A percentile compares a stretch with the other conserved stretches of the same genome.
phyloP scores from a whole-genome alignment of 768 basidiomycete genomes.

The Naganishia antarctica region DNA sequence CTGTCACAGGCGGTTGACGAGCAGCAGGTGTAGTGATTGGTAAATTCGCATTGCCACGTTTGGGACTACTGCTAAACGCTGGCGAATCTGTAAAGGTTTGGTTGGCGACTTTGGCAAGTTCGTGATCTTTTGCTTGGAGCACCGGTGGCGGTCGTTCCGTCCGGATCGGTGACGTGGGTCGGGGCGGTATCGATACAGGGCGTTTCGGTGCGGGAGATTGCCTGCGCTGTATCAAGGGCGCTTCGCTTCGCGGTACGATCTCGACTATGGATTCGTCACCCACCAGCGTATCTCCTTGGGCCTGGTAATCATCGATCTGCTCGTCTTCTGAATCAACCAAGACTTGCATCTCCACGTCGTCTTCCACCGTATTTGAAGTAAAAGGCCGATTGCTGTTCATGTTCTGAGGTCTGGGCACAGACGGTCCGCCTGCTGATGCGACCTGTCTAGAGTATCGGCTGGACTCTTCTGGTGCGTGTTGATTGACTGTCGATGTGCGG shows the following conservation, averaged over 20 bases:
- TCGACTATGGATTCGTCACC: slow-evolving; percentile 1
- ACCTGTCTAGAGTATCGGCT: not conserved
- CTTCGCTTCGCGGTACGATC: not conserved
- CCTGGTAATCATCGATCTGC: not conserved
- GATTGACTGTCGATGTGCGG: not conserved
- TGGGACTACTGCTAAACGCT: not conserved
- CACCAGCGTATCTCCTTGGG: not conserved
- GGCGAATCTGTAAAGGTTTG: not conserved
- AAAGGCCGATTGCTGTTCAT: not conserved
- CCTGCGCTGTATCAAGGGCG: not conserved
- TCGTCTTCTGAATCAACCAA: not conserved
- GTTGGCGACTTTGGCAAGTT: not conserved
- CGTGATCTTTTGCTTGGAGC: not conserved
- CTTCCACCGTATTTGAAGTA: not conserved
- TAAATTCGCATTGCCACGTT: not conserved
- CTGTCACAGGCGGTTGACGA: not conserved
- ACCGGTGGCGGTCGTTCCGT: not conserved
- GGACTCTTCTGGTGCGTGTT: not conserved
- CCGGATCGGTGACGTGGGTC: not conserved
- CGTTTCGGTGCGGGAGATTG: not conserved
- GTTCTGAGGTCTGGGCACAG: not conserved
- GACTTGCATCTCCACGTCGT: slow-evolving; percentile 3
- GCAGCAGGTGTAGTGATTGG: not conserved
- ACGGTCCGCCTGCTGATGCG: not conserved
- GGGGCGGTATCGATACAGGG: not conserved